Evolutionary conservation across 2,329 filamentous ascomycete genomes (phyloP), one percentile per base, ranked within the genome.

Genomic region (Rhynchosporium agropyri): DNA sequence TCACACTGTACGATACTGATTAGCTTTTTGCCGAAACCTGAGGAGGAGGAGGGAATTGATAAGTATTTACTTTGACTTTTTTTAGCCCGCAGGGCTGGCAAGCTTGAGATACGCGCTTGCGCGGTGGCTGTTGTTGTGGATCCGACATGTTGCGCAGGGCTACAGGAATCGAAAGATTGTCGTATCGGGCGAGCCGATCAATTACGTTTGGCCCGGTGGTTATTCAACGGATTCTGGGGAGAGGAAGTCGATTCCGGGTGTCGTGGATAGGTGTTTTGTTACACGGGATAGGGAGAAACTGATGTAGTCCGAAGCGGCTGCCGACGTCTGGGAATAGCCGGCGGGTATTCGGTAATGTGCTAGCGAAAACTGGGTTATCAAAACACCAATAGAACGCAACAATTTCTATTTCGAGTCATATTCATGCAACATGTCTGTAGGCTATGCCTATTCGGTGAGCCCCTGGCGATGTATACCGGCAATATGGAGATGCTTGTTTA

Each of bases 81-180:
- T 71, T 72, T n/a, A 62, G 20, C 1, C 67, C 66, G 53, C 70
- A 72, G 5, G 67, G 66, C 59, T 67, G 62, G 59, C 72, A 73
- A 12, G 72, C 72, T 63, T 73, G 72, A 10, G 69, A 69, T 7
- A 73, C 69, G 31, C 72, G 68, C 59, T 72, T 72, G 28, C 71
- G 66, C 42, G 59, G 50, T 15, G 65, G 62, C 43, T 51, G 57
- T 4, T 48, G 12, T 20, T 28, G 59, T 54, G 36, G 33, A 42
- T 60, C 45, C 49, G 58, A 31, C 28, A 46, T 46, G 38, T 38
- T 40, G 43, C 9, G 49, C 4, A 31, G 29, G 12, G 26, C 51
- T 8, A 28, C 20, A 20, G 43, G n/a, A 26, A 20, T 20, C 3
- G 20, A 43, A 20, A 20, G 33, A 36, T 36, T 36, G 9, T 36